Base-by-base conservation (phyloP, 768 basidiomycete species). In the Lactarius trivialis region DNA sequence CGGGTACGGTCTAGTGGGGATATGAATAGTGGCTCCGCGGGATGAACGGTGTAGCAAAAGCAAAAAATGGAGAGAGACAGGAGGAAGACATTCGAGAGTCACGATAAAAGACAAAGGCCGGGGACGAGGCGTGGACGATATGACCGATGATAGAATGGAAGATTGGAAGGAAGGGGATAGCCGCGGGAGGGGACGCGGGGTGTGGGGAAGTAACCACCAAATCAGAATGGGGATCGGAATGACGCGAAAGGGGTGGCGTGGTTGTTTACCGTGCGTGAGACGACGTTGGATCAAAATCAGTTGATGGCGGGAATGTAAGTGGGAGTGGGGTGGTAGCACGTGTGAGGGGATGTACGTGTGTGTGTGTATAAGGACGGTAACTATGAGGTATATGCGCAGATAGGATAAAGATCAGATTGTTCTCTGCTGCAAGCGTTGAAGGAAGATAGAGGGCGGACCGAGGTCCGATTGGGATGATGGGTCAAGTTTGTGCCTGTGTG, bases 191-290 rank as follows among this genome's bases (percentile, higher is more conserved):
- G 45, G 58, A 63, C 62, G 62, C 57, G 62, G 62, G 60, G 58
- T 52, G 62, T 63, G 62, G 62, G 62, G 62, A 63, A 63, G 62
- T 34, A 59, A 39, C 56, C 61, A 39, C 56, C 61, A 53, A 63
- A 59, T 55, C 54, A 57, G 53, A 55, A 59, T 54, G 37, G 43
- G 34, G 61, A 63, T 54, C 56, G 61, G 52, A 60, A 58, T 63
- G 62, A 59, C 61, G 56, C 56, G 56, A 24, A 53, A 5, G 51
- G 37, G 12, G 45, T 14, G 30, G 51, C 21, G 14, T 53, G 39
- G 37, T 14, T 53, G 50, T 39, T 39, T 33, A 26, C 7, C 5
- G 24, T 33, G 39, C 41, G 56, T 48, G 49, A 49, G 34, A 62
- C 52, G 51, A 58, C 9, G 56, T 5, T 8, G 41, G n/a, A n/a